A percentile compares a stretch with the other conserved stretches of the same genome.
phyloP scores from a whole-genome alignment of 257 asterid species.

The Solanum piurae region DNA sequence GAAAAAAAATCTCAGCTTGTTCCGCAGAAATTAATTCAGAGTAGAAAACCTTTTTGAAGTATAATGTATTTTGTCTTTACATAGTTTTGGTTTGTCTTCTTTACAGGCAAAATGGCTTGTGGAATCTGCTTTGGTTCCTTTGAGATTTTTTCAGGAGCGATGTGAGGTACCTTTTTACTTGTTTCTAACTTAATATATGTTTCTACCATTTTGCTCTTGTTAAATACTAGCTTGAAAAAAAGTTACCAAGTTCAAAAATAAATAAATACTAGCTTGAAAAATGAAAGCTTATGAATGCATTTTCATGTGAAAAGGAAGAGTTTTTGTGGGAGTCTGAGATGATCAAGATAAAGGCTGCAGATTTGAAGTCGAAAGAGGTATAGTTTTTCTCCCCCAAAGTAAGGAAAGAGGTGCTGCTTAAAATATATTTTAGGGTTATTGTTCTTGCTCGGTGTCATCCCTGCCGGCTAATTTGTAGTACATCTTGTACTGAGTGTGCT shows the following conservation, averaged over 20 bases:
- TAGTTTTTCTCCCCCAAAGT: background rate
- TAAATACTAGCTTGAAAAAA: background rate
- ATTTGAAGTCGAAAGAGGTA: slow-evolving; percentile 98
- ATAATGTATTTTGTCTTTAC: background rate
- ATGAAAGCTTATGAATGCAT: slow-evolving; percentile 4
- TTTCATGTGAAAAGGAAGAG: slow-evolving; percentile 58
- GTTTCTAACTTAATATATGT: background rate
- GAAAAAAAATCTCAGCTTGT: background rate
- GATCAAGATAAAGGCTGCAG: slow-evolving; percentile 92
- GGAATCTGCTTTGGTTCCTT: slow-evolving; percentile 88
- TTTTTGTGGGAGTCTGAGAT: slow-evolving; percentile 91
- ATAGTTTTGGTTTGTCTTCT: background rate
- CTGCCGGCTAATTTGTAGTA: background rate
- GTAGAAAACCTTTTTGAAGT: background rate
- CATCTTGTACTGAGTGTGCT: background rate
- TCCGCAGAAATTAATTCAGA: background rate
- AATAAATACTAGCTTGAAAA: background rate
- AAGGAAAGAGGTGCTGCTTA: background rate
- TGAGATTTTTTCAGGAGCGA: slow-evolving; percentile 93
- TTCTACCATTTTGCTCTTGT: background rate
- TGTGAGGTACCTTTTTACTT: slow-evolving; percentile 58
- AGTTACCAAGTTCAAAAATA: too few relatives aligned
- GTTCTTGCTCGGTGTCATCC: background rate
- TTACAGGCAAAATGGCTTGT: slow-evolving; percentile 91
- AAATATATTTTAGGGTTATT: background rate